Percentiles rank a stretch among this genome's conserved stretches.
phyloP scores from a whole-genome alignment of 257 asterid genomes.

The Solanum tacnaense region DNA sequence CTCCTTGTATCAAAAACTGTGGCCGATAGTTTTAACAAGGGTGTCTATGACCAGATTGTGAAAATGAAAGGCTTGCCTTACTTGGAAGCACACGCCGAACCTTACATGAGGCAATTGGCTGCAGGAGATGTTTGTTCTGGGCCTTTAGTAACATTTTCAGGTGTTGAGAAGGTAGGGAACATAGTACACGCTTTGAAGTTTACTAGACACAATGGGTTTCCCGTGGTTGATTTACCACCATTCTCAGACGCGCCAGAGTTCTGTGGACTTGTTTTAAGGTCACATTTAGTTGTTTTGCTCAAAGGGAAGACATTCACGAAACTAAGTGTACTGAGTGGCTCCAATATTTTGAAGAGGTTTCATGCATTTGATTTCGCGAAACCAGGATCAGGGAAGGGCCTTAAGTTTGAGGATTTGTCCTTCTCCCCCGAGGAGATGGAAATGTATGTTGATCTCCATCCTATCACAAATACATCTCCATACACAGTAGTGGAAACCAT shows the following conservation, averaged over 20 bases:
- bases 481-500: slow-evolving; percentile 87
- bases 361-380: slow-evolving; percentile 79
- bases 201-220: slow-evolving; percentile 81
- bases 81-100: slow-evolving; percentile 91
- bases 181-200: slow-evolving; percentile 47
- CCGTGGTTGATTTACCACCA: slow-evolving; percentile 87
- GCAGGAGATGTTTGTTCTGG: slow-evolving; percentile 92
- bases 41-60: slow-evolving; percentile 91
- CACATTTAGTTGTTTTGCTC: slow-evolving; percentile 78
- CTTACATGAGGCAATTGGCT: slow-evolving; percentile 77
- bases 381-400: slow-evolving; percentile 91
- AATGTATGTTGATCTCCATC: slow-evolving; percentile 90
- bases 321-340: slow-evolving; percentile 33
- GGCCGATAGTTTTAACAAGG: slow-evolving; percentile 74
- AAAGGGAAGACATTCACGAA: slow-evolving; percentile 48
- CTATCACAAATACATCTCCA: slow-evolving; percentile 82
- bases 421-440: slow-evolving; percentile 74
- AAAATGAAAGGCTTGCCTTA: slow-evolving; percentile 89
- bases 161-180: slow-evolving; percentile 74
- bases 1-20: slow-evolving; percentile 88
- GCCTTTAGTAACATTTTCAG: slow-evolving; percentile 63
- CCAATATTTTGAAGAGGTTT: slow-evolving; percentile 32
- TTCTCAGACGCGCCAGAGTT: slow-evolving; percentile 67
- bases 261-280: slow-evolving; percentile 76
- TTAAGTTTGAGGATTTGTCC: slow-evolving; percentile 63